Evolutionary conservation across 441 rosid genomes (phyloP), one percentile per base, ranked within the genome.

Genomic region (Capsella rubella): DNA sequence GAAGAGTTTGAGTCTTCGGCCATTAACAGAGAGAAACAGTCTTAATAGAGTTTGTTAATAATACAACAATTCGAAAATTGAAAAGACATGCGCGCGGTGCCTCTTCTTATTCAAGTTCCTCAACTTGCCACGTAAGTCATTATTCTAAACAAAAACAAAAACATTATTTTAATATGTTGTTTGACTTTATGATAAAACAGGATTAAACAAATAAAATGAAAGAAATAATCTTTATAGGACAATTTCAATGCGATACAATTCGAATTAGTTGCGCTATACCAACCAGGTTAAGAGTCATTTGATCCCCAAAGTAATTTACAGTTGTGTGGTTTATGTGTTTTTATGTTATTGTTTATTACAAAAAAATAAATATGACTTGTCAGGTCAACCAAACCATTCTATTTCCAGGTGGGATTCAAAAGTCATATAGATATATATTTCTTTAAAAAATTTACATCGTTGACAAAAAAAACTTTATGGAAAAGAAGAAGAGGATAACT

Each of bases 1-100:
- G 77, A 66, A 4, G 80, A 74, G 2, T 6, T 55, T 0, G 72
- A 51, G 1, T 72, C 74, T 35, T 45, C 80, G 2, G 80, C 69
- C 81, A 78, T 78, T 8, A 28, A 58, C 57, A 32, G 66, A 16
- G 8, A 1, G 12, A 54, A 61, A 43, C 42, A 13, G 37, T 27
- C 8, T 56, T 21, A 21, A 21, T 21, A 21, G 25, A 21, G 25
- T 21, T 21, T 2, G 25, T 21, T 21, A 21, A 63, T 18, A 54
- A 55, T 32, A 32, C 8, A 29, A 29, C 31, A 32, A 31, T 6
- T 31, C 34, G 6, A 31, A 31, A 5, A 37, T 37, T 43, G 69
- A 56, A 63, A 70, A 55, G 43, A 69, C 37, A 62, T 56, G 72
- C 57, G 76, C 80, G 80, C 75, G 72, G 9, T 40, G 56, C 68